Conservation (phyloP, 108 stramenopile genomes). For the Nitzschia palea region DNA sequence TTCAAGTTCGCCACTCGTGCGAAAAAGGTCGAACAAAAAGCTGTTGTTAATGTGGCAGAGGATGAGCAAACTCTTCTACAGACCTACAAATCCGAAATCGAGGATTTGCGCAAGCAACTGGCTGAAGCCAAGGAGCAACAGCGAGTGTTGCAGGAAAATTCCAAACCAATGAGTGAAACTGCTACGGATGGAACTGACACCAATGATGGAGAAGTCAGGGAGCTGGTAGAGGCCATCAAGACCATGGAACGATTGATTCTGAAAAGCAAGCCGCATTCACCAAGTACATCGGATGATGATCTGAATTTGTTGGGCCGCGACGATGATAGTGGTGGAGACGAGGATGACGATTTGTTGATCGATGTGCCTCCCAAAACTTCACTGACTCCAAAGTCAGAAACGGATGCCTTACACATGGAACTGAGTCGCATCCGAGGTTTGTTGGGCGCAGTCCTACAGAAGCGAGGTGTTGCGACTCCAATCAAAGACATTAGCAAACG, state of each 20-base stretch:
- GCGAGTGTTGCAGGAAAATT: conserved; percentile 22
- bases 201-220: conserved; percentile 61
- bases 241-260: conserved; percentile 85
- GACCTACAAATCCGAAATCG: conserved; percentile 81
- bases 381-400: background rate
- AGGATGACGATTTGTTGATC: conserved; percentile 41
- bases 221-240: conserved; percentile 67
- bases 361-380: conserved; percentile 1
- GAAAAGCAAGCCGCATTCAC: conserved; percentile 37
- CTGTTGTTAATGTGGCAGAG: conserved; percentile 63
- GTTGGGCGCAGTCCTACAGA: conserved; percentile 71
- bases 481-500: background rate
- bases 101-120: conserved; percentile 78
- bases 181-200: conserved; percentile 14
- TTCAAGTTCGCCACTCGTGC: conserved; percentile 92
- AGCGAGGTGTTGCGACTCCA: conserved; percentile 33
- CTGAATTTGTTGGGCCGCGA: background rate
- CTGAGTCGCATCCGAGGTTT: conserved; percentile 76
- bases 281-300: background rate
- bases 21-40: conserved; percentile 88
- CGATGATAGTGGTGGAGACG: conserved; percentile 31
- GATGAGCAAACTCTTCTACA: conserved; percentile 74
- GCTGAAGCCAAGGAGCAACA: conserved; percentile 60
- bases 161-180: background rate
- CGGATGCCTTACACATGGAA: conserved; percentile 51